Evolutionary conservation across 2,329 filamentous ascomycete genomes (phyloP).

Genomic region (Cryoendolithus antarcticus): DNA sequence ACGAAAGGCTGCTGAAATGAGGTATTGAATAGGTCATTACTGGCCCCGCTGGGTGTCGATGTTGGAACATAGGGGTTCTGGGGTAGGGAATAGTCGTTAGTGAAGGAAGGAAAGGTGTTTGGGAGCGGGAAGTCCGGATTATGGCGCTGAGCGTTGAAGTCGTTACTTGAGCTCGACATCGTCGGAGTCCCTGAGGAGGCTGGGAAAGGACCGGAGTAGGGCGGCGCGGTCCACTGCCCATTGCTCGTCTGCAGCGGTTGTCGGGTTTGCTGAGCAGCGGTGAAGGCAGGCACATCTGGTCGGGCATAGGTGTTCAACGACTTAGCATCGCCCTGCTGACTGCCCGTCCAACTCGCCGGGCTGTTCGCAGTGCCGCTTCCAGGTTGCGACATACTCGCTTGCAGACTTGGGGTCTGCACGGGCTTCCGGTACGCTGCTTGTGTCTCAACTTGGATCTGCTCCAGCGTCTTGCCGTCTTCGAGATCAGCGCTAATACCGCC

Average conservation of each 20-base stretch:
- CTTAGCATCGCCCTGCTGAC: conserved; percentile 3
- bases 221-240: conserved; percentile 6
- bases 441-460: conserved; percentile 25
- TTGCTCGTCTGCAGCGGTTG: conserved; percentile 2
- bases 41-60: not conserved
- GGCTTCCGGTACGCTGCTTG: conserved; percentile 22
- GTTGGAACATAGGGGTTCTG: not conserved
- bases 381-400: conserved; percentile 15
- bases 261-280: not conserved
- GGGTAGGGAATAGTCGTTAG: not conserved
- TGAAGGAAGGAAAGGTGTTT: not conserved
- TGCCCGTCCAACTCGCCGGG: conserved; percentile 17
- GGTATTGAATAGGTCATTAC: conserved; percentile 7
- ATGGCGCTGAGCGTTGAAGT: conserved; percentile 1
- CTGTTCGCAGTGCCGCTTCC: conserved; percentile 14
- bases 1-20: conserved; percentile 75
- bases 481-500: conserved; percentile 13
- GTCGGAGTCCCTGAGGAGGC: not conserved
- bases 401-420: conserved; percentile 19
- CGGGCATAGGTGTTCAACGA: not conserved
- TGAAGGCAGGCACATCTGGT: not conserved
- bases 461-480: conserved; percentile 21
- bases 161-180: not conserved
- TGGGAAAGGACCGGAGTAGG: conserved; percentile 2
- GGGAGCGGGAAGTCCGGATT: not conserved